These are phyloP conservation scores for Cotoneaster glaucophyllus DNA, from an alignment of 306 rosid genomes.

Conservation along the genomic window DNA sequence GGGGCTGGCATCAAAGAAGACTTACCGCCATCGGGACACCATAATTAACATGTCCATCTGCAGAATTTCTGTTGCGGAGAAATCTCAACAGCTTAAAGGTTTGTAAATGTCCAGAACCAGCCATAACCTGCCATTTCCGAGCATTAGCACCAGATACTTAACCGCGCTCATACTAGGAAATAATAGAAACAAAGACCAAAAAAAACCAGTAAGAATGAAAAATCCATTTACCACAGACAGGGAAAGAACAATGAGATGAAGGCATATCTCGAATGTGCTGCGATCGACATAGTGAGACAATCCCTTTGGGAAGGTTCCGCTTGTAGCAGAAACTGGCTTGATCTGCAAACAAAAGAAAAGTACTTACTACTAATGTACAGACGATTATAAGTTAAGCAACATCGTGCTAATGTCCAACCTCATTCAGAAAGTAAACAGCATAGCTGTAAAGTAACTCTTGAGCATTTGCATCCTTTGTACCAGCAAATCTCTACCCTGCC, in stretches of 20 bases:
- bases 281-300: conserved; percentile 79
- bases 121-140: conserved; percentile 70
- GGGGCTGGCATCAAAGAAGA: conserved; percentile 9
- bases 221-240: conserved; percentile 67
- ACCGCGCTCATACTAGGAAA: not conserved
- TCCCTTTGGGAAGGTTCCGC: conserved; percentile 76
- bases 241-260: conserved; percentile 88
- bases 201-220: not conserved
- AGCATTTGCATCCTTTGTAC: conserved; percentile 76
- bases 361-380: conserved; percentile 7
- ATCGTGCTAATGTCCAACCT: conserved; percentile 43
- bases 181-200: not conserved
- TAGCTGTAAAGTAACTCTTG: conserved; percentile 77
- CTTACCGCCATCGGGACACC: conserved; percentile 98
- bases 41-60: conserved; percentile 83
- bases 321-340: conserved; percentile 63
- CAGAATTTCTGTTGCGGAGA: conserved; percentile 81
- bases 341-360: conserved; percentile 40
- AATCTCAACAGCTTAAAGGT: conserved; percentile 81
- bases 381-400: conserved; percentile 19
- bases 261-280: conserved; percentile 84
- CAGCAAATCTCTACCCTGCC: conserved; percentile 88
- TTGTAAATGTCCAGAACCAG: conserved; percentile 96
- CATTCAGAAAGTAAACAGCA: conserved; percentile 80
- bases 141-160: conserved; percentile 22